These are phyloP conservation scores for Mrakia hoshinonis DNA, from an alignment of 768 basidiomycete genomes.

Conservation along the genomic window DNA sequence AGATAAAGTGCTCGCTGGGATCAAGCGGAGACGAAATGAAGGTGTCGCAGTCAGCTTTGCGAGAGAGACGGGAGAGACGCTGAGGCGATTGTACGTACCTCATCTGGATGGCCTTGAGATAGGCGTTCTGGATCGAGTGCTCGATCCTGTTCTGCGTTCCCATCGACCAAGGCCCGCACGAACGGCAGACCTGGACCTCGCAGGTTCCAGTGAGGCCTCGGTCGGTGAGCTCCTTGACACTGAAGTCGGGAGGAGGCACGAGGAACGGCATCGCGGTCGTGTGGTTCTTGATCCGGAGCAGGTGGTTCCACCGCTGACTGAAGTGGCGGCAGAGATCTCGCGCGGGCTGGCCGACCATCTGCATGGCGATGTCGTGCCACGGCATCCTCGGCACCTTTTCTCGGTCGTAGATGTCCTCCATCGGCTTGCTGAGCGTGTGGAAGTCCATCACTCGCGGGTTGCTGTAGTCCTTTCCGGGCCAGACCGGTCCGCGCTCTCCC, in stretches of 20 bases:
- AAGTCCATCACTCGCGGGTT: constrained; percentile 65
- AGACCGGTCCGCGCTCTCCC: constrained; percentile 59
- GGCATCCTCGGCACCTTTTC: constrained; percentile 86
- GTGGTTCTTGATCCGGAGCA: constrained; percentile 94
- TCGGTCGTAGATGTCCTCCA: constrained; percentile 93
- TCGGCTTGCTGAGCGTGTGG: constrained; percentile 72
- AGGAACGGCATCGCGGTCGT: constrained; percentile 85
- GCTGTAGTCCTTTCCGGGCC: constrained; percentile 58
- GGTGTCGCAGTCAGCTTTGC: background rate
- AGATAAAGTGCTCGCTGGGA: constrained; percentile 89
- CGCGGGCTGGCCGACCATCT: constrained; percentile 92
- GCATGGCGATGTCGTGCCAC: constrained; percentile 96
- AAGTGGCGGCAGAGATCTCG: constrained; percentile 92
- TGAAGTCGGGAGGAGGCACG: constrained; percentile 87
- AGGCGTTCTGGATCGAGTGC: constrained; percentile 89
- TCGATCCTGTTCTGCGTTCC: constrained; percentile 76
- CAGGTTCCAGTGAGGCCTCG: constrained; percentile 88
- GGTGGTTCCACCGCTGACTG: constrained; percentile 88
- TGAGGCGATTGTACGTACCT: background rate
- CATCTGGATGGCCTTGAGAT: constrained; percentile 53
- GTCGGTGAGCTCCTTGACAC: constrained; percentile 61
- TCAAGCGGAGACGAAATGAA: constrained; percentile 51
- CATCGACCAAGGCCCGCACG: constrained; percentile 91
- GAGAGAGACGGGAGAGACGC: too few species aligned
- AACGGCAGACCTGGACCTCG: constrained; percentile 92